Evolutionary conservation across 805 yeast species (phyloP).

Genomic region (Novakomyces olei): DNA sequence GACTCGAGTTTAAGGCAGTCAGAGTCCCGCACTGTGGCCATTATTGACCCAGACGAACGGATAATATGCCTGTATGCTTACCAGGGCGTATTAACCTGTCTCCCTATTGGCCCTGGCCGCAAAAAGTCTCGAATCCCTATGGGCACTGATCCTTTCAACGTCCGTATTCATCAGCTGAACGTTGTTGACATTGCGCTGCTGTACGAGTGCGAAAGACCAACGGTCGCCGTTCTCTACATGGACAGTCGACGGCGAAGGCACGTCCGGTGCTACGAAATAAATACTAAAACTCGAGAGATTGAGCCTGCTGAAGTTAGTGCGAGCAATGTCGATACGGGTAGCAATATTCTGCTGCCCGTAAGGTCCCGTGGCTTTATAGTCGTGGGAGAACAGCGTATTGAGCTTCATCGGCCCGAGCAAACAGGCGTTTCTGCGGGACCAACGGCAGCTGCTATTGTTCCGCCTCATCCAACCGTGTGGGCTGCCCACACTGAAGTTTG

Average conservation of each 20-base stretch:
- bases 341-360: too few species aligned
- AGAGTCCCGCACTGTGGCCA: not conserved
- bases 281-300: too few species aligned
- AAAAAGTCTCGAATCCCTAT: too few species aligned
- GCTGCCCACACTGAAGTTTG: constrained; percentile 9
- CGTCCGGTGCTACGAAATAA: too few species aligned
- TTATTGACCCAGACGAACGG: constrained; percentile 2
- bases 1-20: not conserved
- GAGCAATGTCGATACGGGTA: too few species aligned
- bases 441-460: too few species aligned
- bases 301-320: too few species aligned
- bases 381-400: constrained; percentile 10
- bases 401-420: too few species aligned
- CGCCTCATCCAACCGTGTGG: constrained; percentile 7
- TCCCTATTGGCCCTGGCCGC: too few species aligned
- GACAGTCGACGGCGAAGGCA: too few species aligned
- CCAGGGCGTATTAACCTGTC: constrained; percentile 2
- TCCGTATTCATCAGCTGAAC: constrained; percentile 1
- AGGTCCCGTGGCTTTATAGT: constrained; percentile 9
- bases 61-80: not conserved
- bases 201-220: not conserved
- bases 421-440: too few species aligned
- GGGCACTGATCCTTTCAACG: not conserved
- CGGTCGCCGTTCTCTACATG: constrained; percentile 2
- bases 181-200: constrained; percentile 2